phyloP scores from a whole-genome alignment of 352 stramenopile species.

The Globisporangium lucens region DNA sequence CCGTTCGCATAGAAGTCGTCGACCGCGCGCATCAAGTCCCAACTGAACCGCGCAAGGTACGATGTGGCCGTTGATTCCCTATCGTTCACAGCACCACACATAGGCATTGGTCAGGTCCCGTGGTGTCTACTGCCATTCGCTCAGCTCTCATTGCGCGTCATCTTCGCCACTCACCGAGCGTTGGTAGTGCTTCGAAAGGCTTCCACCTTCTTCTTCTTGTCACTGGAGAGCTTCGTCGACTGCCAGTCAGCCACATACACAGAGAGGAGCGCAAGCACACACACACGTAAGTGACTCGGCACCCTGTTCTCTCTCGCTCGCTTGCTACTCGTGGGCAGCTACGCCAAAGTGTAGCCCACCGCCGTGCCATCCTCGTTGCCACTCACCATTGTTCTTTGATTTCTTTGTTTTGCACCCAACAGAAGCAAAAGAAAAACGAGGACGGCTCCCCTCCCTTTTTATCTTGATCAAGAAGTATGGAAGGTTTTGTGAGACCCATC shows the following conservation, averaged over 20 bases:
- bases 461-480: background rate
- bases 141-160: background rate
- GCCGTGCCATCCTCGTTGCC: background rate
- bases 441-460: background rate
- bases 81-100: background rate
- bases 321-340: background rate
- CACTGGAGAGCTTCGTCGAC: conserved; percentile 42
- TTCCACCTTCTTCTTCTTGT: conserved; percentile 73
- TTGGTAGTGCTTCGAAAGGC: conserved; percentile 79
- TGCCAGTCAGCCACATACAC: conserved; percentile 8
- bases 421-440: background rate
- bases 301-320: background rate
- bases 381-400: conserved; percentile 11
- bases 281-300: background rate
- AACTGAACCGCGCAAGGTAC: conserved; percentile 79
- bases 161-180: conserved; percentile 36
- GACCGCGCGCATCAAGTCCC: conserved; percentile 73
- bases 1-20: conserved; percentile 77
- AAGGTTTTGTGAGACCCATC: background rate
- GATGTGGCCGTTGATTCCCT: conserved; percentile 68
- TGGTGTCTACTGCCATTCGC: background rate
- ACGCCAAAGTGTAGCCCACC: background rate
- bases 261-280: background rate
- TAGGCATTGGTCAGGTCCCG: background rate
- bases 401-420: conserved; percentile 7